These are phyloP conservation scores for Candida boidinii DNA, from an alignment of 805 yeast species.

Conservation along the genomic window DNA sequence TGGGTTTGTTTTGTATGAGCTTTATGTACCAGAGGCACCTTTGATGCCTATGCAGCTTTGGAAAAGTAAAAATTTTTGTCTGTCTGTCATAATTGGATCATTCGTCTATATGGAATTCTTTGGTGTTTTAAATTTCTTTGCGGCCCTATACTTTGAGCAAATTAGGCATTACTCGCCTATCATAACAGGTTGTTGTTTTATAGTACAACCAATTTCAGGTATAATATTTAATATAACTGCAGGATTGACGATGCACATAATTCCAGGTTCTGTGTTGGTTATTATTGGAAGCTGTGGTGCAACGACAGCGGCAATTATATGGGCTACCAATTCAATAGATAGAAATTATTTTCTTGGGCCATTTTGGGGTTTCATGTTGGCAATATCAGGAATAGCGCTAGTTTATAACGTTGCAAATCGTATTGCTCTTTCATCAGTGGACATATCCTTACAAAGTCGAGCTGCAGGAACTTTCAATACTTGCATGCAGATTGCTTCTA, in stretches of 20 bases:
- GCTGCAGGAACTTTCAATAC: constrained; percentile 45
- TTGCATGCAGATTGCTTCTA: constrained; percentile 28
- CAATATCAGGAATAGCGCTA: constrained; percentile 41
- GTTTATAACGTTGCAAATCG: constrained; percentile 37
- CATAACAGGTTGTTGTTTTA: constrained; percentile 33
- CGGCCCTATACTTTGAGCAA: constrained; percentile 34
- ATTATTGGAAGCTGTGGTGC: constrained; percentile 28
- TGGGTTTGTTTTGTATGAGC: constrained; percentile 28
- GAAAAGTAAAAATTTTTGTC: constrained; percentile 28
- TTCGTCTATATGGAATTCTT: constrained; percentile 35
- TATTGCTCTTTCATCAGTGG: constrained; percentile 32
- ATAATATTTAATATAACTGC: constrained; percentile 35
- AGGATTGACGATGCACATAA: constrained; percentile 34
- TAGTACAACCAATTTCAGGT: constrained; percentile 36
- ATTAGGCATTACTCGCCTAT: constrained; percentile 29
- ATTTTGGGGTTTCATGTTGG: constrained; percentile 31
- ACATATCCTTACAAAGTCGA: constrained; percentile 29
- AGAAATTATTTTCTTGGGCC: constrained; percentile 37
- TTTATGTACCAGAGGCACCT: constrained; percentile 30
- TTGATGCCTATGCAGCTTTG: constrained; percentile 39
- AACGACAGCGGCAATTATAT: constrained; percentile 27
- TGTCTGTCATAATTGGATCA: constrained; percentile 28
- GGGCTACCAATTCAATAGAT: constrained; percentile 30
- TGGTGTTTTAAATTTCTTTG: constrained; percentile 31
- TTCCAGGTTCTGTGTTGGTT: constrained; percentile 33